Base-by-base conservation (phyloP, 2,329 filamentous ascomycete genomes). In the Fusarium sp. region DNA sequence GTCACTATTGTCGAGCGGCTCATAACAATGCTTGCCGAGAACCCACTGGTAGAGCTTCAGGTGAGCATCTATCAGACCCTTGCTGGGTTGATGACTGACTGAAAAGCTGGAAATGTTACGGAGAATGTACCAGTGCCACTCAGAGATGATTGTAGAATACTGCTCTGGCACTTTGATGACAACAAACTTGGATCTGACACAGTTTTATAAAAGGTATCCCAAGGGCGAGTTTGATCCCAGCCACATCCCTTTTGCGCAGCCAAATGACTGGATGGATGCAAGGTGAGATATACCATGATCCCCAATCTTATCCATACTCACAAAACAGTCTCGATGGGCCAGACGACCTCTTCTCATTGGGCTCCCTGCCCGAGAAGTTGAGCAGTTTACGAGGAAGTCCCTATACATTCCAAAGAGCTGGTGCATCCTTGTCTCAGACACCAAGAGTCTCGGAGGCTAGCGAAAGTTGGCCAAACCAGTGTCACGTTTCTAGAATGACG, bases 181-280 rank as follows among this genome's bases (percentile, higher is more conserved):
- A 16, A 64, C 69, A 4, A 67, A 72, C 25, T 4, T 72, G 27
- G 63, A 70, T 47, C 38, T 72, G 42, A 70, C 66, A 6, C 69
- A 72, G 11, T 72, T 72, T 38, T 67, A 72, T 16, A 70, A 69
- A 29, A 45, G 69, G 13, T 72, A 72, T 25, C 69, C 69, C 5
- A 56, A 69, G 20, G 69, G 60, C 3, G 38, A 62, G 31, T 70
- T 72, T 16, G 63, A 72, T 18, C 64, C 60, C 27, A 66, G 66
- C 6, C 69, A 72, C 18, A 58, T 72, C 18, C 69, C 69, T 11
- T 67, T 72, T 27, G 61, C 69, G 3, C 52, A 31, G 14, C 18
- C 62, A 6, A 40, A 38, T 1, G 35, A 70, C 20, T 72, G 69
- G 69, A 65, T 64, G 54, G 63, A 64, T n/a, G 11, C 54, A 13